Evolutionary conservation across 768 basidiomycete genomes (phyloP), one percentile per base, ranked within the genome.

Genomic region (Rubroboletus satanas): DNA sequence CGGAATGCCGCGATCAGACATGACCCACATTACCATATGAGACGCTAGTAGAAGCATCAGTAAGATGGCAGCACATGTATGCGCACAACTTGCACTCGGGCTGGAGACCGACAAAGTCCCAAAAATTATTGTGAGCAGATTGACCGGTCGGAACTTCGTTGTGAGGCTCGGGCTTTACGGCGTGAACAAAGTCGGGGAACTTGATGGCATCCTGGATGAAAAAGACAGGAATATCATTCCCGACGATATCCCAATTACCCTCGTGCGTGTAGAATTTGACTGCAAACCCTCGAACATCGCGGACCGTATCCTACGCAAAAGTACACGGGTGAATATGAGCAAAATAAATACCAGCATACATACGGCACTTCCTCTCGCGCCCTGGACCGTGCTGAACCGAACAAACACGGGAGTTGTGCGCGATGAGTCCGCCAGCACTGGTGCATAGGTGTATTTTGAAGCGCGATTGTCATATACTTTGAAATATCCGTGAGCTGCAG

Each of bases 251-350:
- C 87, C 87, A 89, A 60, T 90, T 92, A 5, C 91, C 91, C 69
- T 93, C 88, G 1, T 83, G 68, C 0, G 93, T 91, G 68, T 92
- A 93, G 62, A 93, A 83, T 64, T 92, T 86, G 49, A 79, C 73
- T 0, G 93, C 92, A 64, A 95, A 95, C 0, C 93, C 93, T 56
- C 92, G 82, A 23, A 92, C 90, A 63, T 95, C 92, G 38, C 91
- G 83, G 39, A 89, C 87, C 26, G 85, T 87, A 58, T 87, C 83
- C 80, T 85, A 48, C 23, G n/a, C 38, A 21, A 52, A 45, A 39
- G 14, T 7, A 49, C 28, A 12, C 26, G 32, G n/a, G 23, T 56
- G 17, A 61, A 28, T 14, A 10, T 7, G 23, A 33, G 48, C 26
- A 48, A 21, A 49, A 29, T 15, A 45, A 31, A 39, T 1, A 45